Base-by-base conservation (phyloP, 768 basidiomycete species). In the Coprinopsis marcescibilis region DNA sequence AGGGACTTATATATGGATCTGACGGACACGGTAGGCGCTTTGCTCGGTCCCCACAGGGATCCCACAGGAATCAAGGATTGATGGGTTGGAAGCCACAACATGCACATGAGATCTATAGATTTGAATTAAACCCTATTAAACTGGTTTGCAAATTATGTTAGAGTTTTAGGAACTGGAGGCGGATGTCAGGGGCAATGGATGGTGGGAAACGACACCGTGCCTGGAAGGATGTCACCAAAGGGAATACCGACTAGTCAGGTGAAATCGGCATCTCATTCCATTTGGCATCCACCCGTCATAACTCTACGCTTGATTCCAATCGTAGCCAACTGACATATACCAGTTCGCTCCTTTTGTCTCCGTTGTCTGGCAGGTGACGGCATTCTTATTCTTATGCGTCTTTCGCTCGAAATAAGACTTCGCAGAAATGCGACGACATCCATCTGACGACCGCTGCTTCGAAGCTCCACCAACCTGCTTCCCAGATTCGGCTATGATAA, bases 91-190 rank as follows among this genome's bases (percentile, higher is more conserved):
- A 44, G 51, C 70, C 67, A 71, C 66, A 66, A 63, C 66, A 73
- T 60, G 56, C 54, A 38, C 57, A 59, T 54, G 53, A 52, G 57
- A 58, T 56, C 55, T 62, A 58, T 57, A 55, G 56, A 55, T 54
- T 50, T 51, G 55, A 61, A 58, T 56, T 60, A 62, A 64, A 52
- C 49, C n/a, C n/a, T n/a, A n/a, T n/a, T n/a, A n/a, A n/a, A n/a
- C 48, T 43, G 38, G 64, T 59, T 44, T 44, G 42, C 62, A 64
- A 64, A 66, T n/a, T n/a, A n/a, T 69, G 62, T 63, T 66, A 75
- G 68, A 72, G 70, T 73, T 74, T 75, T 75, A 71, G 66, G 63
- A 67, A 68, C 64, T 57, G 57, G 59, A 61, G 62, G 62, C 56
- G 43, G 64, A n/a, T n/a, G n/a, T n/a, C n/a, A n/a, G 52, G 57